Conservation (phyloP, 2,329 filamentous ascomycete species). For the Ceratocystis cacaofunesta region DNA sequence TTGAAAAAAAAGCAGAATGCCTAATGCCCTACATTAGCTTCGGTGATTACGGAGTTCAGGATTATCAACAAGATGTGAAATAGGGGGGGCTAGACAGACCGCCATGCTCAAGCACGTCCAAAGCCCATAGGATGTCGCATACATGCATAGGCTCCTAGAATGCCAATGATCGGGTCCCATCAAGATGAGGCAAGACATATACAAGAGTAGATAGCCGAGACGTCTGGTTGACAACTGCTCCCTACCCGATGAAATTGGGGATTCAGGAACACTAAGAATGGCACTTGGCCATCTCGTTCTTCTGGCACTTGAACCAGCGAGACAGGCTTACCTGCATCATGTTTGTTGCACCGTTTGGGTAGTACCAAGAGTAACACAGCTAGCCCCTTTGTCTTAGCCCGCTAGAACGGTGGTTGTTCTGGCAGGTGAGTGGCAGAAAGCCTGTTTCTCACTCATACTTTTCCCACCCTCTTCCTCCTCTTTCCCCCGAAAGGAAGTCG, state of each 20-base stretch:
- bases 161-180: neutral
- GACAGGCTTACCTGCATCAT: neutral
- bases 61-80: neutral
- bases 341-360: neutral
- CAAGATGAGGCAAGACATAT: neutral
- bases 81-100: neutral
- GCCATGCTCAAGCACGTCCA: neutral
- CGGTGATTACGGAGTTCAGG: too few relatives aligned
- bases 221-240: neutral
- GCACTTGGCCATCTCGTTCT: neutral
- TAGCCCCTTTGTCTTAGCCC: constrained; percentile 1
- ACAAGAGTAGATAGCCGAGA: neutral
- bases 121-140: neutral
- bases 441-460: neutral
- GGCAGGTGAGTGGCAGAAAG: neutral
- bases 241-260: neutral
- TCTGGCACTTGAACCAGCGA: neutral
- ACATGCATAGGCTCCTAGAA: neutral
- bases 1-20: too few relatives aligned
- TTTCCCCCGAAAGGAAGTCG: neutral
- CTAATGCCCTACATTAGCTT: too few relatives aligned
- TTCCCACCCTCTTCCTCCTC: neutral
- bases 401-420: neutral
- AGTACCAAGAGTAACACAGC: neutral
- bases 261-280: neutral